Evolutionary conservation across 106 monocot genomes (phyloP).

Genomic region (Dendrobium chrysotoxum): DNA sequence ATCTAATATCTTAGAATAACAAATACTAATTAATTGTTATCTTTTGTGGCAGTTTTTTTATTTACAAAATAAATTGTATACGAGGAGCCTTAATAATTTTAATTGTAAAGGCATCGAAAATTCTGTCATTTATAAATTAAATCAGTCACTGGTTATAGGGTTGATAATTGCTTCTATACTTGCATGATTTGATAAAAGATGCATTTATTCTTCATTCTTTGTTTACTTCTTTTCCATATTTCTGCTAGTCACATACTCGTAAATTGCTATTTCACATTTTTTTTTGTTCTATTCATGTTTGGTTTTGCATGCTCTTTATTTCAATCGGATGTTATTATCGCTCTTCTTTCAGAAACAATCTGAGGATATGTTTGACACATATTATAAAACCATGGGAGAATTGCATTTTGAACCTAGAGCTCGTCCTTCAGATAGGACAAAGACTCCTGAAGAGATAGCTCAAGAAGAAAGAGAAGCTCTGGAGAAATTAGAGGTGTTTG

Average conservation of each 20-base stretch:
- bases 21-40: neutral
- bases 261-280: neutral
- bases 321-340: neutral
- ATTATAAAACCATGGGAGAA: constrained; percentile 86
- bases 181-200: neutral
- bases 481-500: constrained; percentile 63
- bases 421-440: constrained; percentile 79
- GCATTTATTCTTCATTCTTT: neutral
- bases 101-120: neutral
- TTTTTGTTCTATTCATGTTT: neutral
- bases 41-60: neutral
- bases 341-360: constrained; percentile 47
- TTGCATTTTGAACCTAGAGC: constrained; percentile 73
- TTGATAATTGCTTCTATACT: neutral
- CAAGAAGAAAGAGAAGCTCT: constrained; percentile 93
- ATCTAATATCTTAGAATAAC: neutral
- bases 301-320: neutral
- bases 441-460: constrained; percentile 91
- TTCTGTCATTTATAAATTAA: neutral
- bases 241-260: neutral
- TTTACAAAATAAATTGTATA: neutral
- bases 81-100: neutral
- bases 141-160: neutral
- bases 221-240: neutral
- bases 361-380: constrained; percentile 34